Evolutionary conservation across 805 yeast species (phyloP).

Genomic region (Tetrapisispora pingtungensis): DNA sequence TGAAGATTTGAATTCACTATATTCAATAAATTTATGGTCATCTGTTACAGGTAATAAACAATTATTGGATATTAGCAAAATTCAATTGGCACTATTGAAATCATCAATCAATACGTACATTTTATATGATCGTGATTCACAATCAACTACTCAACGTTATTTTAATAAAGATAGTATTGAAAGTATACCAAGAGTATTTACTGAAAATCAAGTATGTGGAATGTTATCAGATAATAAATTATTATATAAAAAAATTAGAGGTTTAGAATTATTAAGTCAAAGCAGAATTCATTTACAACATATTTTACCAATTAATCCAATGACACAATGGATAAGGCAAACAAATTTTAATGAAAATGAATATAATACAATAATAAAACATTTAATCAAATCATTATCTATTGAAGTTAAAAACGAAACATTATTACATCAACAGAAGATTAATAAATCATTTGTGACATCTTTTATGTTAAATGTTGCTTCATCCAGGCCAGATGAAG

Average conservation of each 20-base stretch:
- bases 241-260: neutral
- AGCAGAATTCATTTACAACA: conserved; percentile 2
- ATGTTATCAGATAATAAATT: conserved; percentile 2
- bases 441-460: neutral
- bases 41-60: neutral
- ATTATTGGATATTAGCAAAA: neutral
- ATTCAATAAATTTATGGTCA: conserved; percentile 66
- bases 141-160: neutral
- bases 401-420: neutral
- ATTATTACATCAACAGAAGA: neutral
- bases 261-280: neutral
- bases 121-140: neutral
- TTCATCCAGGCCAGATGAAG: neutral
- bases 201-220: neutral
- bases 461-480: neutral
- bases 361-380: neutral
- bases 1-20: conserved; percentile 62
- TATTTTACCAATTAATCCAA: conserved; percentile 9
- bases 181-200: neutral
- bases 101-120: neutral
- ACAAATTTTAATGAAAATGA: conserved; percentile 39
- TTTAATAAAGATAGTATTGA: neutral
- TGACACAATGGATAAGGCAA: conserved; percentile 39
- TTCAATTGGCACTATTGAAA: conserved; percentile 1
- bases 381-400: neutral